These are phyloP conservation scores for Lentinula sp. DNA, from an alignment of 768 basidiomycete genomes.

Conservation along the genomic window DNA sequence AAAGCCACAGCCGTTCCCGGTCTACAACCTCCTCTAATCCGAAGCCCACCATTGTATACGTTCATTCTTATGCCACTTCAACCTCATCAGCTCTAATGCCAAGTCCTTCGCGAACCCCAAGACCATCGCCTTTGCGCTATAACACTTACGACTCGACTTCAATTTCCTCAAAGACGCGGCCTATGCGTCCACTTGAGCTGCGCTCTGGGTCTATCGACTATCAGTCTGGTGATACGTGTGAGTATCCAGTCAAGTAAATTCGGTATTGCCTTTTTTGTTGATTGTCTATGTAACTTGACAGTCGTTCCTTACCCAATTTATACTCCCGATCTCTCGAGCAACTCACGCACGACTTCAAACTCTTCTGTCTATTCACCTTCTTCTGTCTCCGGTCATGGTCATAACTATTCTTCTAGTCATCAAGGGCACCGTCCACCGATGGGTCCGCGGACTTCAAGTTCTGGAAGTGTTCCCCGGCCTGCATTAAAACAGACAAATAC, in stretches of 20 bases:
- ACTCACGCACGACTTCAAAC: conserved; percentile 9
- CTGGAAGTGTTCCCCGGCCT: conserved; percentile 35
- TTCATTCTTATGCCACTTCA: conserved; percentile 23
- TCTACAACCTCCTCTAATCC: conserved; percentile 25
- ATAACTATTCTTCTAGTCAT: conserved; percentile 18
- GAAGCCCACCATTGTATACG: conserved; percentile 35
- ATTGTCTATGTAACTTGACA: background rate
- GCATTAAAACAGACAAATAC: conserved; percentile 40
- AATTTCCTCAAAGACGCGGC: conserved; percentile 12
- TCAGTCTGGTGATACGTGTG: conserved; percentile 16
- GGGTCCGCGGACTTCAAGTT: conserved; percentile 32
- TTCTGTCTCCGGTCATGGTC: conserved; percentile 12
- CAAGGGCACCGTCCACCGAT: conserved; percentile 16
- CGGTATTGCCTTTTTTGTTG: background rate
- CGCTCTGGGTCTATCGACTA: conserved; percentile 19
- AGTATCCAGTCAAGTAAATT: background rate
- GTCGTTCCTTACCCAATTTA: conserved; percentile 20
- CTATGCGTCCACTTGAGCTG: conserved; percentile 25
- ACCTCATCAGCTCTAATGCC: conserved; percentile 28
- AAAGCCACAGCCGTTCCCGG: conserved; percentile 36
- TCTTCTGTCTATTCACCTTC: conserved; percentile 7
- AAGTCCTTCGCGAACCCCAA: conserved; percentile 27
- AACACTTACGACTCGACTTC: conserved; percentile 25
- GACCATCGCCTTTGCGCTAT: conserved; percentile 36
- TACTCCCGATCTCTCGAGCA: conserved; percentile 14